phyloP scores from a whole-genome alignment of 2,329 filamentous ascomycete genomes.

The Tolypocladium pustulatum region DNA sequence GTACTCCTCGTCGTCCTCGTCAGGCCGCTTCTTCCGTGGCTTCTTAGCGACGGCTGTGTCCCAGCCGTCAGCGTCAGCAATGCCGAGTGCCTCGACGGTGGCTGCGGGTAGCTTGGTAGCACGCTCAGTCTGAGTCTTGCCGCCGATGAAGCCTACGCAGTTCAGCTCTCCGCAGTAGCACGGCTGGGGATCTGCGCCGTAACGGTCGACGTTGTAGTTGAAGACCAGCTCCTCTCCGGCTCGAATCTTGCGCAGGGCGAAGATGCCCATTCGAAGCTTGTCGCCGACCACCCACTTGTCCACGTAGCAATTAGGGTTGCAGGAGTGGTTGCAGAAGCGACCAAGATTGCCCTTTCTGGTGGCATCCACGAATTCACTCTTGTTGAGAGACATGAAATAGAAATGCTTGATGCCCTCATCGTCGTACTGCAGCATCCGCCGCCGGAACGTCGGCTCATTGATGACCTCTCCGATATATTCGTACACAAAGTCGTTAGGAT shows the following conservation, averaged over 20 bases:
- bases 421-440: constrained; percentile 87
- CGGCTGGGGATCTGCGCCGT: constrained; percentile 90
- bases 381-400: constrained; percentile 98
- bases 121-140: constrained; percentile 93
- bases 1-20: constrained; percentile 91
- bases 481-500: constrained; percentile 84
- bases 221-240: constrained; percentile 94
- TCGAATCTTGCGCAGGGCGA: constrained; percentile 74
- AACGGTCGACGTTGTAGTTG: constrained; percentile 98
- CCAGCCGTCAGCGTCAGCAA: constrained; percentile 88
- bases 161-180: constrained; percentile 95
- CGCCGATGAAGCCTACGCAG: constrained; percentile 92
- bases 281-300: constrained; percentile 99
- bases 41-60: constrained; percentile 83
- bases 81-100: constrained; percentile 89
- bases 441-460: constrained; percentile 79
- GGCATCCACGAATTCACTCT: constrained; percentile 93
- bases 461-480: constrained; percentile 99
- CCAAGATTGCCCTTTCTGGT: constrained; percentile 94
- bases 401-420: constrained; percentile 97
- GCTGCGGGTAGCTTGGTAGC: constrained; percentile 83
- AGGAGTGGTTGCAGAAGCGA: constrained; percentile 97
- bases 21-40: constrained; percentile 81
- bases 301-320: constrained; percentile 97
- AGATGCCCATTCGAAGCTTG: constrained; percentile 98